Percentiles rank a stretch among this genome's conserved stretches.
These are phyloP conservation scores for Eimeria praecox DNA, from an alignment of 169 alveolate genomes.

Conservation along the genomic window DNA sequence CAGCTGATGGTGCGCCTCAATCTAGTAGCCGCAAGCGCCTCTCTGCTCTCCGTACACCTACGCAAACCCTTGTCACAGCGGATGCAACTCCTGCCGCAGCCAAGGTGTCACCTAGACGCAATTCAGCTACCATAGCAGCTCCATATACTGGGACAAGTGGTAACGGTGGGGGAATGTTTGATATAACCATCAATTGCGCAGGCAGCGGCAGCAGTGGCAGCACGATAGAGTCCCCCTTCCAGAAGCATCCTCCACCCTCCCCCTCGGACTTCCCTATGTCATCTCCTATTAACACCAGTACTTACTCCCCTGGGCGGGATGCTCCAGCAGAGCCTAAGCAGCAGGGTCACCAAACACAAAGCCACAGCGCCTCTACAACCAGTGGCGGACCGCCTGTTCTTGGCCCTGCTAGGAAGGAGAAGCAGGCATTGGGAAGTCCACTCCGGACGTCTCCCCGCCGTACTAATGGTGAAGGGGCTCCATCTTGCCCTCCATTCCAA, in stretches of 20 bases:
- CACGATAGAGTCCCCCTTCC: conserved; percentile 68
- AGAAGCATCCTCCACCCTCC: conserved; percentile 75
- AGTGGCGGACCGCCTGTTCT: conserved; percentile 3
- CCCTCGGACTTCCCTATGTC: conserved; percentile 72
- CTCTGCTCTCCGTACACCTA: conserved; percentile 25
- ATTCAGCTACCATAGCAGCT: neutral
- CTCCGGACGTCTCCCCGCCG: conserved; percentile 62
- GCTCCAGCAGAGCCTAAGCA: neutral
- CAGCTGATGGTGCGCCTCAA: conserved; percentile 15
- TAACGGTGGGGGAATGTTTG: neutral
- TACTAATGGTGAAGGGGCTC: neutral
- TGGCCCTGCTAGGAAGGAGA: conserved; percentile 30
- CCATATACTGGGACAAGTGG: neutral
- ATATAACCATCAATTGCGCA: conserved; percentile 24
- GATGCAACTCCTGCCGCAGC: neutral
- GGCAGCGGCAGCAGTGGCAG: conserved; percentile 43
- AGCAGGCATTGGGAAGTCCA: conserved; percentile 28
- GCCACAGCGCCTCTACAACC: neutral
- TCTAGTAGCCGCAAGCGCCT: conserved; percentile 37
- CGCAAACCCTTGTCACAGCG: conserved; percentile 5
- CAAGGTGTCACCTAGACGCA: conserved; percentile 34
- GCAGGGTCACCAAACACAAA: neutral
- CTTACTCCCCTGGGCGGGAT: conserved; percentile 12
- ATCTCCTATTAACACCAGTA: conserved; percentile 45
- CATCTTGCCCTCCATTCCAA: conserved; percentile 26